Evolutionary conservation across 768 basidiomycete genomes (phyloP), one percentile per base, ranked within the genome.

Genomic region (Suillus bovinus): DNA sequence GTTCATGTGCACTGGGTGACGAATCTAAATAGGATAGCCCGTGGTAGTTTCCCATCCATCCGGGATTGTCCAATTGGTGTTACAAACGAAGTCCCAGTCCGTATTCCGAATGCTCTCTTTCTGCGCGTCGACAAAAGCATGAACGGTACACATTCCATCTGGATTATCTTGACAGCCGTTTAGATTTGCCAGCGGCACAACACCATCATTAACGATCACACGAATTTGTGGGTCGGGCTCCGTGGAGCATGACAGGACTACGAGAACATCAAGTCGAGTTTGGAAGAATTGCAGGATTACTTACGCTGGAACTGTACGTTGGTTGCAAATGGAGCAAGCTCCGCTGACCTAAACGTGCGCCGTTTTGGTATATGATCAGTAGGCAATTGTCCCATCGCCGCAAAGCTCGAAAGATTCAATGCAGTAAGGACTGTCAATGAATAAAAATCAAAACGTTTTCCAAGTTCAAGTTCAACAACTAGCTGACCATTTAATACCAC

Each of bases 261-360:
- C 14, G 16, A 73, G 66, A 63, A 61, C 54, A 36, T 31, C 5
- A 47, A 20, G 39, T 14, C 17, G 17, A 39, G 50, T 75, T 54
- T 67, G 53, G 3, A 53, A 58, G 46, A 29, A 38, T 42, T 41
- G 59, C 62, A 24, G 29, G 63, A 31, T 56, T n/a, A 78, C 86
- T 55, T 75, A 92, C 91, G 79, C 77, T 94, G 92, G 81, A 94
- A 88, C 70, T 92, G 89, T 39, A 94, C 71, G 69, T 94, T 94
- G 27, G 92, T 89, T 4, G 88, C 89, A 72, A 94, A 96, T 0
- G 93, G 91, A 22, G 89, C 86, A 54, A 93, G 79, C 64, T 92
- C 82, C 5, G 91, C 85, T 0, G 86, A 81, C 68, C 82, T 85
- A 81, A 91, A 94, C 0, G 87, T 79, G 16, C 83, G 81, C 47